These are phyloP conservation scores for Adansonia grandidieri DNA, from an alignment of 441 rosid species.

Conservation along the genomic window DNA sequence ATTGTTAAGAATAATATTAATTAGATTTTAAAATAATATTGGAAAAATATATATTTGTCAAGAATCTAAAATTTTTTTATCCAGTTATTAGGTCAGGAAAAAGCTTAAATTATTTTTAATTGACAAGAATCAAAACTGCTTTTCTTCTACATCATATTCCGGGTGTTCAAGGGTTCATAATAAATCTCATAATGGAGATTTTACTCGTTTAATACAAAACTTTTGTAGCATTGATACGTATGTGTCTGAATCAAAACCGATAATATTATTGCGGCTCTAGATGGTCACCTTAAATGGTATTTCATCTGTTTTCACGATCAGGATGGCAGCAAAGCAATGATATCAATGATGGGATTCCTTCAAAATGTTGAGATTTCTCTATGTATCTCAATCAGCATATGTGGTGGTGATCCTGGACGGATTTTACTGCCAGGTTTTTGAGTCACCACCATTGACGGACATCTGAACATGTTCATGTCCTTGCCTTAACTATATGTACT, in stretches of 20 bases:
- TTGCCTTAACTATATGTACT: not conserved
- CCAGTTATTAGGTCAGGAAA: no score
- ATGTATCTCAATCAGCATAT: no score
- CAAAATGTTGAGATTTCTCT: conserved; percentile 23
- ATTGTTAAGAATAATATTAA: no score
- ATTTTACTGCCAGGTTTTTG: conserved; percentile 65
- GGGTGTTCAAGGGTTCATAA: conserved; percentile 6
- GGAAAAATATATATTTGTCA: no score
- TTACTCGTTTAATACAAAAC: not conserved
- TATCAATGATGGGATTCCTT: conserved; percentile 82
- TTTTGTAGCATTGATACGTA: not conserved
- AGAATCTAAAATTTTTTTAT: no score
- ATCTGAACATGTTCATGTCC: not conserved
- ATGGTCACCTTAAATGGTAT: conserved; percentile 21
- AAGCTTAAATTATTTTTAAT: no score
- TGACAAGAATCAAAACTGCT: no score
- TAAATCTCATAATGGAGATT: not conserved
- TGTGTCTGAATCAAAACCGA: not conserved
- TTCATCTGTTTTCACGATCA: conserved; percentile 63
- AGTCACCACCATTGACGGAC: not conserved
- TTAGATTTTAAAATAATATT: no score
- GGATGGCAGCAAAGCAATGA: conserved; percentile 91
- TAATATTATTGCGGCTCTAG: conserved; percentile 13
- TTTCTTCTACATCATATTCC: conserved; percentile 15
- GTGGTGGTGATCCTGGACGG: no score